These are phyloP conservation scores for Candida sanyaensis DNA, from an alignment of 1,139 yeast genomes.

Conservation along the genomic window DNA sequence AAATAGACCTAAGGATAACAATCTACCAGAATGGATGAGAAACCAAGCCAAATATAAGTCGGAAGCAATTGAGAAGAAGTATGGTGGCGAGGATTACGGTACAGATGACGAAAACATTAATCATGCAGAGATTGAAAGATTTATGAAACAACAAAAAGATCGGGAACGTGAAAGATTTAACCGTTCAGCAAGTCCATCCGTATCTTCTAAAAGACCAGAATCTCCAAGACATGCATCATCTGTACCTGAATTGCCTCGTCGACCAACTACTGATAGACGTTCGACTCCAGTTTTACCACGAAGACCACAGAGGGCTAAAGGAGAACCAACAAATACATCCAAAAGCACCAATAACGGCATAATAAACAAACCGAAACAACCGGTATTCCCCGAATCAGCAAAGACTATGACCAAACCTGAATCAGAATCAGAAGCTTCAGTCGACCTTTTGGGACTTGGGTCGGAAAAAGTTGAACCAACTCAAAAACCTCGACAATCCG, in stretches of 20 bases:
- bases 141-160: slow-evolving; percentile 40
- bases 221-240: neutral
- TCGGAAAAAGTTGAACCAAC: neutral
- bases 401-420: neutral
- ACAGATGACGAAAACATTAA: slow-evolving; percentile 48
- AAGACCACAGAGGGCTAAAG: slow-evolving; percentile 4
- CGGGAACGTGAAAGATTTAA: slow-evolving; percentile 37
- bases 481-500: slow-evolving; percentile 11
- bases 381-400: neutral
- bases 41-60: slow-evolving; percentile 51
- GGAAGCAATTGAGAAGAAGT: slow-evolving; percentile 39
- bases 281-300: slow-evolving; percentile 4
- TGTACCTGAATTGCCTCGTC: slow-evolving; percentile 1
- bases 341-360: neutral
- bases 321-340: slow-evolving; percentile 2
- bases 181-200: neutral
- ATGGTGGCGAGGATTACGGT: slow-evolving; percentile 45
- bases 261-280: neutral
- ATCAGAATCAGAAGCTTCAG: slow-evolving; percentile 16
- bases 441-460: slow-evolving; percentile 26
- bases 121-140: slow-evolving; percentile 39
- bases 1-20: slow-evolving; percentile 34
- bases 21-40: slow-evolving; percentile 81
- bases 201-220: neutral
- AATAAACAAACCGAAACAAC: neutral